phyloP scores from a whole-genome alignment of 305 asterid species.

The Fraxinus sp. region DNA sequence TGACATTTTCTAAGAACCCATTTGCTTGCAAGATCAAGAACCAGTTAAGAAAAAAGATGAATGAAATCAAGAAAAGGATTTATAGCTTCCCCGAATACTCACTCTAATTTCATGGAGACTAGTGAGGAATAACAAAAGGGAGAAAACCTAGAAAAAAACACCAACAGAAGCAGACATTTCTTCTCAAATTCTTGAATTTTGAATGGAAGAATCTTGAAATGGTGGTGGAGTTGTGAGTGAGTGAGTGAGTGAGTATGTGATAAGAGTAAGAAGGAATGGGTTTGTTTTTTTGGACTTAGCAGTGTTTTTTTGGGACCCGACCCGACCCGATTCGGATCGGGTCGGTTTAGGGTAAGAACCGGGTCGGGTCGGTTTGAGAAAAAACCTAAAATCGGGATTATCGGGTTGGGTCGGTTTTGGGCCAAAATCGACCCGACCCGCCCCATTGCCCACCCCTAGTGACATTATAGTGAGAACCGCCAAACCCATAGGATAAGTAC shows the following conservation, averaged over 20 bases:
- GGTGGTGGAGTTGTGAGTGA: neutral
- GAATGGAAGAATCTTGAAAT: neutral
- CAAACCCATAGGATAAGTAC: no score
- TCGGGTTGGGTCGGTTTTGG: no score
- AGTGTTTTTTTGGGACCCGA: neutral
- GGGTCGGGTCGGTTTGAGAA: no score
- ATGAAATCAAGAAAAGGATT: neutral
- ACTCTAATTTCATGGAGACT: conserved; percentile 20
- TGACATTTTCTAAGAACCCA: conserved; percentile 24
- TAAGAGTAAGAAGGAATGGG: neutral
- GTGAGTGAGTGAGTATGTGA: no score
- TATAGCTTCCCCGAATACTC: neutral
- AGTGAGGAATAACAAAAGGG: neutral
- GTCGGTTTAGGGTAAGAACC: no score
- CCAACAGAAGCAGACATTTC: neutral
- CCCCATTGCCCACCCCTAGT: no score
- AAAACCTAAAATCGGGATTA: no score
- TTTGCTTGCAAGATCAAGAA: conserved; percentile 34
- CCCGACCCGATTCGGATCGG: no score
- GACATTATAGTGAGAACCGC: no score
- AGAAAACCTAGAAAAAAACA: neutral
- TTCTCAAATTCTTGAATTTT: conserved; percentile 3
- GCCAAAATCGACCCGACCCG: no score
- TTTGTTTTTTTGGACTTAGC: no score
- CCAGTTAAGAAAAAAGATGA: neutral